phyloP scores from a whole-genome alignment of 2,329 filamentous ascomycete genomes.

The Rhinocladiella mackenziei region DNA sequence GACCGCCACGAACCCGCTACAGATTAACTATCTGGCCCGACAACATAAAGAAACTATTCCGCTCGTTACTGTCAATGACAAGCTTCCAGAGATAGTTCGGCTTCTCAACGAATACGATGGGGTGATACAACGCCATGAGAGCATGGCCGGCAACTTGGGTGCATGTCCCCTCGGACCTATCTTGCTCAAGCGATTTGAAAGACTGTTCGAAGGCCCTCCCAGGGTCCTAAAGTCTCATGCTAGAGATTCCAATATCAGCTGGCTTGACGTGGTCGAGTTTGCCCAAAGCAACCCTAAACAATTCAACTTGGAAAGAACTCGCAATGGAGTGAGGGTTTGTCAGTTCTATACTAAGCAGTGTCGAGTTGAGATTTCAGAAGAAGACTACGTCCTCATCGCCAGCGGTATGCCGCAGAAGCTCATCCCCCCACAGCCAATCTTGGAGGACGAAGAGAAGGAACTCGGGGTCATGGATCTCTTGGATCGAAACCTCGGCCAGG shows the following conservation, averaged over 20 bases:
- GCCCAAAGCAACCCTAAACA: constrained; percentile 74
- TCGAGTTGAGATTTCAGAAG: constrained; percentile 79
- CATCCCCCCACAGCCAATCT: constrained; percentile 73
- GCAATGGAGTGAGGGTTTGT: constrained; percentile 67
- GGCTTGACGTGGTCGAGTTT: constrained; percentile 83
- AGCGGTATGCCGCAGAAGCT: constrained; percentile 79
- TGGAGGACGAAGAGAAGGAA: constrained; percentile 83
- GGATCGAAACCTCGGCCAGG: constrained; percentile 69
- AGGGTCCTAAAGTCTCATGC: constrained; percentile 60
- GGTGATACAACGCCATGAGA: constrained; percentile 79
- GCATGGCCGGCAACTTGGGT: constrained; percentile 77
- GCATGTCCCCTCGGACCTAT: constrained; percentile 78
- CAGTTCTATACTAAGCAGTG: constrained; percentile 78
- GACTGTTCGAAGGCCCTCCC: constrained; percentile 78
- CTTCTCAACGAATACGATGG: constrained; percentile 79
- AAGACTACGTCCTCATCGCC: constrained; percentile 79
- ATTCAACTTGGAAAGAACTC: constrained; percentile 66
- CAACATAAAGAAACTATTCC: constrained; percentile 60
- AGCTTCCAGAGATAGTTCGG: constrained; percentile 67
- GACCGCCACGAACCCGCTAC: constrained; percentile 55
- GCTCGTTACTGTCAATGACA: constrained; percentile 62
- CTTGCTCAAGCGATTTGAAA: constrained; percentile 78
- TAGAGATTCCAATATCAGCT: constrained; percentile 64
- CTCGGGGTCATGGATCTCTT: constrained; percentile 78
- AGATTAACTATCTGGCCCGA: constrained; percentile 65